These are phyloP conservation scores for Prototheca wickerhamii DNA, from an alignment of 163 green algal species.

Conservation along the genomic window DNA sequence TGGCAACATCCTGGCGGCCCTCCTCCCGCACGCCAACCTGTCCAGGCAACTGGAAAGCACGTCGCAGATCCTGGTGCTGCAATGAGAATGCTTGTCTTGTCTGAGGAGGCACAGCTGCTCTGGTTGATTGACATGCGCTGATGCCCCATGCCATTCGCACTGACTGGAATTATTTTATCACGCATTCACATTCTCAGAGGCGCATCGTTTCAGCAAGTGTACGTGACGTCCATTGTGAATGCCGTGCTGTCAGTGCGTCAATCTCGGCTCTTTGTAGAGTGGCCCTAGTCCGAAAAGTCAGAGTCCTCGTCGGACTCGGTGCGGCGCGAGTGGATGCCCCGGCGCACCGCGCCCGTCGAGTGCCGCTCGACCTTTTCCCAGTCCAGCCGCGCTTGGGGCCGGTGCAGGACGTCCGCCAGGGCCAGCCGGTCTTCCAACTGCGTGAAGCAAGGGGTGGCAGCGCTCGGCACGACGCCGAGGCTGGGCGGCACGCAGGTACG, in stretches of 20 bases:
- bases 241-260: neutral
- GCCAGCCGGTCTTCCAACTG: slow-evolving; percentile 48
- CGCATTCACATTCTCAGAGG: too few relatives aligned
- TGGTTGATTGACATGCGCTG: too few relatives aligned
- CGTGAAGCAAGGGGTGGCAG: neutral
- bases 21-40: slow-evolving; percentile 15
- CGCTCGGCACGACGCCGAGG: neutral
- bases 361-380: slow-evolving; percentile 17
- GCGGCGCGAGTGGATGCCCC: neutral
- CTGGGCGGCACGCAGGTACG: too few relatives aligned
- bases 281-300: slow-evolving; percentile 30
- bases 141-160: too few relatives aligned
- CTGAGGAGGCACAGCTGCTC: too few relatives aligned
- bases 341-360: slow-evolving; percentile 2
- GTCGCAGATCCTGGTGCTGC: too few relatives aligned
- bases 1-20: slow-evolving; percentile 30
- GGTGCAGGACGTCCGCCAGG: slow-evolving; percentile 26
- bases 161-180: too few relatives aligned
- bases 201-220: too few relatives aligned
- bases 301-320: slow-evolving; percentile 40
- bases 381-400: slow-evolving; percentile 12
- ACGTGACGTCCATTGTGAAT: neutral
- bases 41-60: neutral
- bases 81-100: too few relatives aligned
- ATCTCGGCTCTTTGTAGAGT: neutral